phyloP scores from a whole-genome alignment of 345 rosid species.

The Sisymbrium altissimum region DNA sequence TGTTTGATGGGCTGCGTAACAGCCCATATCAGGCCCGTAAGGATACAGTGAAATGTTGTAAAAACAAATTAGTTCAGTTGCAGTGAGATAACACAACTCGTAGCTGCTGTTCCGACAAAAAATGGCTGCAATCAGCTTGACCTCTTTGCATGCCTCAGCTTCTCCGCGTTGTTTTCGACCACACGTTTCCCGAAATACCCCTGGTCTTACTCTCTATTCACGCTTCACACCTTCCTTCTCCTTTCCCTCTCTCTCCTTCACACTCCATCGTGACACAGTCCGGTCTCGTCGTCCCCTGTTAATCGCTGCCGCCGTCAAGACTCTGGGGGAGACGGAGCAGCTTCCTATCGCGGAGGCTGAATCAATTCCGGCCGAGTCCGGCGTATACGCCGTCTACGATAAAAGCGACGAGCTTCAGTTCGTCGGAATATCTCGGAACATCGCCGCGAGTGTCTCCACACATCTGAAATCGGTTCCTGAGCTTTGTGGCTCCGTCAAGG shows the following conservation, averaged over 20 bases:
- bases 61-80: not conserved
- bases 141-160: slow-evolving; percentile 35
- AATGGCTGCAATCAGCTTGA: slow-evolving; percentile 53
- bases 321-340: slow-evolving; percentile 48
- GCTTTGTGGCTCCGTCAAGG: slow-evolving; percentile 76
- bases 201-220: slow-evolving; percentile 38
- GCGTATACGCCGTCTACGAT: slow-evolving; percentile 82
- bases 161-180: slow-evolving; percentile 33
- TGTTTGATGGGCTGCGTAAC: not conserved
- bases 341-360: slow-evolving; percentile 39
- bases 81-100: slow-evolving; percentile 1
- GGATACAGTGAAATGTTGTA: not conserved
- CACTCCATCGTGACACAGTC: slow-evolving; percentile 19
- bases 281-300: slow-evolving; percentile 36
- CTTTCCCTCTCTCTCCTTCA: slow-evolving; percentile 41
- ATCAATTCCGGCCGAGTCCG: slow-evolving; percentile 50
- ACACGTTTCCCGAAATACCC: slow-evolving; percentile 41
- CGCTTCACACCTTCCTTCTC: slow-evolving; percentile 36
- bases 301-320: slow-evolving; percentile 45
- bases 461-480: slow-evolving; percentile 72
- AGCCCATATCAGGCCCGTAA: slow-evolving; percentile 9
- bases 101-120: slow-evolving; percentile 5
- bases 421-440: slow-evolving; percentile 76
- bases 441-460: slow-evolving; percentile 62
- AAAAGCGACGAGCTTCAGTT: slow-evolving; percentile 62